phyloP scores from a whole-genome alignment of 768 basidiomycete species.

The Macrolepiota fuliginosa region DNA sequence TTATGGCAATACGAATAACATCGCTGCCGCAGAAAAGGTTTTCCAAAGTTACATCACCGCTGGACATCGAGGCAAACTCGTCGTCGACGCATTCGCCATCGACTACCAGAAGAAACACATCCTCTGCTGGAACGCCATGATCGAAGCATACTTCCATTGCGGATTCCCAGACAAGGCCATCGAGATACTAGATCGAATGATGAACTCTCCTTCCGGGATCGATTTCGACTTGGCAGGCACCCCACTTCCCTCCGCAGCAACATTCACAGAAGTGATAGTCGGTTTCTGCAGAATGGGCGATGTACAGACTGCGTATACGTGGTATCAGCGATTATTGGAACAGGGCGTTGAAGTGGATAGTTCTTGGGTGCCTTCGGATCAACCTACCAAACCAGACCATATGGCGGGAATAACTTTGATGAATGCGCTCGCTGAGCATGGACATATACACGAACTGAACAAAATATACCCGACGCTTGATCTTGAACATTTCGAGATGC shows the following conservation, averaged over 20 bases:
- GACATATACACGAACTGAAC: conserved; percentile 43
- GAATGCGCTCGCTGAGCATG: conserved; percentile 36
- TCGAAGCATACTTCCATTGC: conserved; percentile 66
- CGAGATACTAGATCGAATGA: conserved; percentile 67
- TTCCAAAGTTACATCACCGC: conserved; percentile 59
- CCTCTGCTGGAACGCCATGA: conserved; percentile 72
- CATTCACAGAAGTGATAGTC: conserved; percentile 60
- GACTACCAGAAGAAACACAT: conserved; percentile 27
- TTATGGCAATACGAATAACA: conserved; percentile 51
- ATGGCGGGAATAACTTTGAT: conserved; percentile 59
- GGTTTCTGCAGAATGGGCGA: conserved; percentile 69
- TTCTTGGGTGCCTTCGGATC: conserved; percentile 37
- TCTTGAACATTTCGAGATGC: conserved; percentile 28
- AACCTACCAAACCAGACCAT: conserved; percentile 43
- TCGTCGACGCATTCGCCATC: background rate
- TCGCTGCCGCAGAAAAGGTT: conserved; percentile 49
- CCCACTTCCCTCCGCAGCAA: conserved; percentile 59
- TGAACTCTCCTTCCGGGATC: conserved; percentile 42
- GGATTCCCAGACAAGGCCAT: conserved; percentile 64
- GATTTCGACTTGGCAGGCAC: conserved; percentile 36
- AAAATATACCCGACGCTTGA: conserved; percentile 33
- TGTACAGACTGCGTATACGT: conserved; percentile 56
- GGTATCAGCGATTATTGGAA: conserved; percentile 66
- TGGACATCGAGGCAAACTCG: conserved; percentile 34
- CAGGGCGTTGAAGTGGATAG: conserved; percentile 32